These are phyloP conservation scores for Bolboschoenoplectus hybrid DNA, from an alignment of 202 grass and related monocot species.

Conservation along the genomic window DNA sequence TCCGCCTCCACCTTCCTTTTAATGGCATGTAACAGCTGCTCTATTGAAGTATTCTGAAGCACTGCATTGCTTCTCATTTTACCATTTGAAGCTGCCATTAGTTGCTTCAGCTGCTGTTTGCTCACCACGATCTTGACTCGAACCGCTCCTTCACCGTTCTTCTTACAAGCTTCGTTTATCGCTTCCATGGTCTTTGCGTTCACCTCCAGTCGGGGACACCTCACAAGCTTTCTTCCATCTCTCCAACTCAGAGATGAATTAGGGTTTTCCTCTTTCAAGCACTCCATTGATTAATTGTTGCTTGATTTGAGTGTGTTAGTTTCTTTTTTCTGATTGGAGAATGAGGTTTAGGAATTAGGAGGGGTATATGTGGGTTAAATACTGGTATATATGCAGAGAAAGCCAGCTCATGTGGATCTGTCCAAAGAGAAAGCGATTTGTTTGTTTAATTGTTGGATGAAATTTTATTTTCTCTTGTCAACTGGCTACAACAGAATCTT, in stretches of 20 bases:
- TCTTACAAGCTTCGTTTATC: slow-evolving; percentile 50
- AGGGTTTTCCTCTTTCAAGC: slow-evolving; percentile 24
- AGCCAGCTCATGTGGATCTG: slow-evolving; percentile 61
- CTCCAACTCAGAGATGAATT: slow-evolving; percentile 26
- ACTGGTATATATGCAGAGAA: slow-evolving; percentile 30
- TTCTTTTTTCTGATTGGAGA: background rate
- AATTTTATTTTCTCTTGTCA: slow-evolving; percentile 20
- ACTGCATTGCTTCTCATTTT: slow-evolving; percentile 20
- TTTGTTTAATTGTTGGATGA: background rate
- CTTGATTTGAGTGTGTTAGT: background rate
- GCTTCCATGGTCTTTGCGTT: slow-evolving; percentile 49
- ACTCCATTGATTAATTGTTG: slow-evolving; percentile 25
- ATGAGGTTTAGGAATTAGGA: background rate
- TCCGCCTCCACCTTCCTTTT: slow-evolving; percentile 44
- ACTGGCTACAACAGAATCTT: background rate
- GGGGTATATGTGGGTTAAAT: slow-evolving; percentile 5
- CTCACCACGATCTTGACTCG: slow-evolving; percentile 84
- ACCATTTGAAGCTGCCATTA: slow-evolving; percentile 55
- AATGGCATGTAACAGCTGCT: slow-evolving; percentile 61
- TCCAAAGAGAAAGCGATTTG: background rate
- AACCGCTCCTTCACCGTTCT: slow-evolving; percentile 54
- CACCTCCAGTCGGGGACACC: slow-evolving; percentile 68
- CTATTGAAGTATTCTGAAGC: slow-evolving; percentile 44
- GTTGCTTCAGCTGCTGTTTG: slow-evolving; percentile 83
- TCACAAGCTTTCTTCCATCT: slow-evolving; percentile 55